Evolutionary conservation across 2,329 filamentous ascomycete genomes (phyloP), one percentile per base, ranked within the genome.

Genomic region (Colletotrichum coccodes): DNA sequence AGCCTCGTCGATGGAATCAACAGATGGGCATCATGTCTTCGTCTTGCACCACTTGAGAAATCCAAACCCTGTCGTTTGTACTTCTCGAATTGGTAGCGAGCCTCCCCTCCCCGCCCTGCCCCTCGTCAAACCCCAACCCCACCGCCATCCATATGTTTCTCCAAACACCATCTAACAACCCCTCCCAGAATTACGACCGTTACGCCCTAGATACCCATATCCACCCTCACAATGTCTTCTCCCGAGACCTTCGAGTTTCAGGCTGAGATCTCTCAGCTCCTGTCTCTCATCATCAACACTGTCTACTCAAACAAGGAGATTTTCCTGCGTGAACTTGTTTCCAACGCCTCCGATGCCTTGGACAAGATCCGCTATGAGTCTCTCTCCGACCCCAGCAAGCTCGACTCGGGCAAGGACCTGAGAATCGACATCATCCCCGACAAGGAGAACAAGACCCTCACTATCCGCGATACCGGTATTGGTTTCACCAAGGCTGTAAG

Each of bases 281-380:
- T 99, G 82, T 94, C 92, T 77, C 93, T 99, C 83, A 99, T 99
- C 87, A 99, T 99, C 91, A 99, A 99, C 93, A 98, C 96, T 75
- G 96, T 99, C 88, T 99, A 98, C 90, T 98, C 95, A 78, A 99
- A 99, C 92, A 99, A 99, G 90, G 96, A 98, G 87, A 98, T 99
- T 83, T 99, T 99, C 92, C 87, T 99, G 79, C 89, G 96, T 92
- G 96, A 99, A 87, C 83, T 99, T 78, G 94, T 99, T 80, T 98
- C 96, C 87, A 99, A 99, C 87, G 92, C 92, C 81, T 98, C 95
- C 79, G 96, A 99, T 92, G 96, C 96, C 71, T 90, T 99, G 78
- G 96, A 99, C 92, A 99, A 99, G 93, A 97, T 99, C 84, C 92
- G 96, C 84, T 99, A 99, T 90, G 94, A 98, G 90, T 90, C 96